Conservation (phyloP, 2,329 filamentous ascomycete species). For the Aspergillus sp. region DNA sequence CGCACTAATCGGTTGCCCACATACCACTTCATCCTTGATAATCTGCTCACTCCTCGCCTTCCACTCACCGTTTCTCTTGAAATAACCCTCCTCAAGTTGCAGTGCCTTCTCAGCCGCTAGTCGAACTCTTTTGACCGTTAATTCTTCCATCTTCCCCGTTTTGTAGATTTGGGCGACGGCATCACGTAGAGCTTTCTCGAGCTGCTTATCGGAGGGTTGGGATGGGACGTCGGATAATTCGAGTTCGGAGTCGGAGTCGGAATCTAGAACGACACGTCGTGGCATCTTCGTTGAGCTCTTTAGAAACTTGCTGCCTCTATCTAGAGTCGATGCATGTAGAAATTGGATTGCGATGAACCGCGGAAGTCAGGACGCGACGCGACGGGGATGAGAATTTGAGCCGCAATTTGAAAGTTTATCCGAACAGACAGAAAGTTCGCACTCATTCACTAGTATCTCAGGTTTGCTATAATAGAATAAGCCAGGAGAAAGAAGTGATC, state of each 20-base stretch:
- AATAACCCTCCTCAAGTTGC: constrained; percentile 57
- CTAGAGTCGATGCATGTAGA: neutral
- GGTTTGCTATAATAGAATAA: neutral
- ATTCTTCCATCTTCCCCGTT: constrained; percentile 51
- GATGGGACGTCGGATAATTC: constrained; percentile 25
- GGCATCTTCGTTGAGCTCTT: constrained; percentile 28
- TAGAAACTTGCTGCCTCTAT: neutral
- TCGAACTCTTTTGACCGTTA: constrained; percentile 63
- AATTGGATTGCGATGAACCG: neutral
- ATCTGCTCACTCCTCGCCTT: constrained; percentile 58
- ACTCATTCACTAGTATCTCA: neutral
- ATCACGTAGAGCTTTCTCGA: constrained; percentile 47
- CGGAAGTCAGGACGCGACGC: neutral
- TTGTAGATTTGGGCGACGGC: constrained; percentile 42
- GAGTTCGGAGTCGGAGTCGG: constrained; percentile 31
- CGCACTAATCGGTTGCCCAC: constrained; percentile 20
- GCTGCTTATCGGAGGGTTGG: constrained; percentile 35
- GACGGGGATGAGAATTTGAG: neutral
- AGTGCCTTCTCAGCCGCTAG: constrained; percentile 57
- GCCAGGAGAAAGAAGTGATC: neutral
- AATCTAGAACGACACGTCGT: constrained; percentile 36
- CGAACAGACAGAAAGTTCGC: neutral
- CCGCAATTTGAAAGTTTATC: neutral
- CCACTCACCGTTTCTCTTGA: constrained; percentile 60
- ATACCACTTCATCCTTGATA: constrained; percentile 58